Conservation (phyloP, 306 rosid genomes). For the Cucurbita ficifolia region DNA sequence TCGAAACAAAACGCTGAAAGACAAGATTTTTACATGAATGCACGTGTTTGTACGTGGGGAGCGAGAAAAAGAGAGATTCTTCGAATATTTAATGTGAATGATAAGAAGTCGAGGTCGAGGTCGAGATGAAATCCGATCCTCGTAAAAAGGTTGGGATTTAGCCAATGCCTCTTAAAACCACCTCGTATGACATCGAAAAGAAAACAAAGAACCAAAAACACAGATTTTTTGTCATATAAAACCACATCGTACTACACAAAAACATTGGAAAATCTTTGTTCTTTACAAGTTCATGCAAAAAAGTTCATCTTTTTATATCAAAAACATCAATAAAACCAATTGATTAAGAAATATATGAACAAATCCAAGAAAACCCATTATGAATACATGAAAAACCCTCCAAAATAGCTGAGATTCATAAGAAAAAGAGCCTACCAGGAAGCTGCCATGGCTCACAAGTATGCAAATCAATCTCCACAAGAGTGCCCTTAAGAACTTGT, state of each 20-base stretch:
- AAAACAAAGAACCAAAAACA: background rate
- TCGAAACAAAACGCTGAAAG: background rate
- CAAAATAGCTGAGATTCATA: background rate
- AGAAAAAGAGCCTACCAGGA: constrained; percentile 38
- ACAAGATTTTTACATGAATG: background rate
- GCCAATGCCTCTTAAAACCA: too few relatives aligned
- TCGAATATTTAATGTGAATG: background rate
- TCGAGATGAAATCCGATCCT: background rate
- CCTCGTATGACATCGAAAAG: too few relatives aligned
- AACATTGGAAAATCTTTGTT: too few relatives aligned
- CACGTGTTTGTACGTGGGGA: background rate
- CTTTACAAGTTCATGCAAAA: too few relatives aligned
- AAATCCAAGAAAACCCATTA: too few relatives aligned
- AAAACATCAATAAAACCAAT: too few relatives aligned
- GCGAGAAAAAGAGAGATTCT: background rate
- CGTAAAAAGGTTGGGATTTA: background rate
- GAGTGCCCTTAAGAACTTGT: constrained; percentile 62
- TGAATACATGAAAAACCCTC: background rate
- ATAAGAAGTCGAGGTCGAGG: background rate
- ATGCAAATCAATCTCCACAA: constrained; percentile 85
- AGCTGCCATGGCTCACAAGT: constrained; percentile 99
- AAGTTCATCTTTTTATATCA: too few relatives aligned
- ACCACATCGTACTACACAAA: background rate
- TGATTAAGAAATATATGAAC: too few relatives aligned
- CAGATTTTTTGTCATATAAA: background rate